phyloP scores from a whole-genome alignment of 2,329 filamentous ascomycete species.

The Remersonia thermophila region DNA sequence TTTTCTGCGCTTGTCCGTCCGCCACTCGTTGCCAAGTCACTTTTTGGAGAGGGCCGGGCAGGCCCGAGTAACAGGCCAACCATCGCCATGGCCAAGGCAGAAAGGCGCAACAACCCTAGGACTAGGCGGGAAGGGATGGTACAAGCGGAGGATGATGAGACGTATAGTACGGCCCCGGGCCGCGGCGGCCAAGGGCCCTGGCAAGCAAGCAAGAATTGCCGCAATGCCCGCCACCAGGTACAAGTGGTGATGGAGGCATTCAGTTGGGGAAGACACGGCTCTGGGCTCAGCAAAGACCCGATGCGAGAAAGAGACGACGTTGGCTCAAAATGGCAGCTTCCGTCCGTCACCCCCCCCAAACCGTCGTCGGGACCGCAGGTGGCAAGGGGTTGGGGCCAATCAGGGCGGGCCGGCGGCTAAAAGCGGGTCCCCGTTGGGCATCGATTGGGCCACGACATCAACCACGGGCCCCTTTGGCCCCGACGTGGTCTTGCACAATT shows the following conservation, averaged over 20 bases:
- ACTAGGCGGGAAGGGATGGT: too few relatives aligned
- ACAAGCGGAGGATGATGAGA: too few relatives aligned
- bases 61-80: too few relatives aligned
- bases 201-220: too few relatives aligned
- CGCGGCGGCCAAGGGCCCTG: too few relatives aligned
- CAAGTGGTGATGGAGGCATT: too few relatives aligned
- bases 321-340: conserved; percentile 6
- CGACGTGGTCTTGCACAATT: conserved; percentile 16
- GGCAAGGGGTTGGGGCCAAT: conserved; percentile 13
- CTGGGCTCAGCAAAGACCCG: not conserved
- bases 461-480: not conserved
- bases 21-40: conserved; percentile 18
- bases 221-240: too few relatives aligned
- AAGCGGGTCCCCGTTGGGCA: conserved; percentile 14
- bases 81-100: too few relatives aligned
- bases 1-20: conserved; percentile 1
- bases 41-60: conserved; percentile 5
- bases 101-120: too few relatives aligned
- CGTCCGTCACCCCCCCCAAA: conserved; percentile 11
- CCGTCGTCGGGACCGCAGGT: conserved; percentile 14
- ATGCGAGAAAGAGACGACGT: not conserved
- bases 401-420: not conserved
- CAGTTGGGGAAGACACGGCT: conserved; percentile 1
- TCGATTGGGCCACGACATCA: conserved; percentile 15
- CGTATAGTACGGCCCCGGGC: too few relatives aligned